Base-by-base conservation (phyloP, 2,329 filamentous ascomycete species). In the Cytospora piceicola region DNA sequence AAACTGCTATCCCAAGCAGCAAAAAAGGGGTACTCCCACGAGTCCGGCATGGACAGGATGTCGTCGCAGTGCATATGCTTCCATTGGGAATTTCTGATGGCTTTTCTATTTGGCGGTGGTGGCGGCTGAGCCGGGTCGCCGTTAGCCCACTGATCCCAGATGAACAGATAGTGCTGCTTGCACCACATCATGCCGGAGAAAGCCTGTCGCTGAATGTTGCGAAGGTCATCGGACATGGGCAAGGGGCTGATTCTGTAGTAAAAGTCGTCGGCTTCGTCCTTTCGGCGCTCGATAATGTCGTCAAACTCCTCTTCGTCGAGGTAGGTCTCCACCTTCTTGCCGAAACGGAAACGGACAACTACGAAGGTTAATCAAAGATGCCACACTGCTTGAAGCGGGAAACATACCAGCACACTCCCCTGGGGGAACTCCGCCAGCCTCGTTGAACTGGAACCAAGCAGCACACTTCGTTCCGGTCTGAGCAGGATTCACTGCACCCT, bases 161-260 rank as follows among this genome's bases (percentile, higher is more conserved):
- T 88, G 77, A 98, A 97, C 75, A 96, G 88, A 77, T 98, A 98
- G 79, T 93, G 92, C 77, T 98, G 94, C 77, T 98, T 98, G 69
- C 91, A 96, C 94, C 94, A 98, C 85, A 98, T 90, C 94, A 98
- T 98, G 62, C 95, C 94, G 0, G 94, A 89, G 70, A 97, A 91
- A 4, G 94, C 95, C 77, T 97, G 94, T 71, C 94, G 88, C 79
- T 98, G 95, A 71, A 98, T 95, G 77, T 96, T 97, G 71, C 94
- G 90, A 66, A 97, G 83, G 74, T 98, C 94, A 58, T 98, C 94
- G 0, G 92, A 85, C 90, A 97, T 96, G 3, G 94, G 94, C 49
- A 97, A 83, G 3, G 94, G 94, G 77, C 93, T 97, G 76, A 98
- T 90, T 66, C 92, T 88, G 80, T 90, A 95, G 81, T 96, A 98